Percentiles rank a stretch among this genome's conserved stretches.
Conservation (phyloP, 352 stramenopile species). For the Globisporangium iwayamae region DNA sequence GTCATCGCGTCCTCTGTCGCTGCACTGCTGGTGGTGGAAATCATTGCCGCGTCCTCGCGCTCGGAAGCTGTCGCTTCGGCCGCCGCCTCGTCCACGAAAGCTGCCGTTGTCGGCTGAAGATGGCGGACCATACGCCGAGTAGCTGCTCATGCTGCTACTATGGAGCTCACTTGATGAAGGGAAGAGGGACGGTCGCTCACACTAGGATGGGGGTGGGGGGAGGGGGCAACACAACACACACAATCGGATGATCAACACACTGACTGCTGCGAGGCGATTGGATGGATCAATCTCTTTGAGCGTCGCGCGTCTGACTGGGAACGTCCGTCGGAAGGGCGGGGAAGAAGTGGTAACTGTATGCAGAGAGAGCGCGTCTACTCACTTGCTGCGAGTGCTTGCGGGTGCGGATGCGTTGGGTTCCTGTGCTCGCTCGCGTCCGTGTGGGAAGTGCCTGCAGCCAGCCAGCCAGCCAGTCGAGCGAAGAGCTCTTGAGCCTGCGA, state of each 20-base stretch:
- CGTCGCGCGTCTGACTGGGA: background rate
- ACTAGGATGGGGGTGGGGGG: conserved; percentile 7
- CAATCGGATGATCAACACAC: conserved; percentile 13
- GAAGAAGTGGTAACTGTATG: background rate
- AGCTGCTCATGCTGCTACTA: conserved; percentile 7
- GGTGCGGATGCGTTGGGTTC: no score
- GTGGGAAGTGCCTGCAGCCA: background rate
- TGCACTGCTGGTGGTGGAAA: conserved; percentile 4
- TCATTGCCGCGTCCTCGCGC: background rate
- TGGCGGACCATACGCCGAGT: background rate
- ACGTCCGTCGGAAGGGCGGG: background rate
- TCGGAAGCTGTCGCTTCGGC: conserved; percentile 6
- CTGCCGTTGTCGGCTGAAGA: background rate
- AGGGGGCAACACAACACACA: conserved; percentile 15
- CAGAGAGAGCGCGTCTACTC: conserved; percentile 1
- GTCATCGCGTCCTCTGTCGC: background rate
- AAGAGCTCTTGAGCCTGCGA: background rate
- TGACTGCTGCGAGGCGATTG: conserved; percentile 4
- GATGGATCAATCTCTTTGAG: background rate
- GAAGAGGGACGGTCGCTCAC: conserved; percentile 6
- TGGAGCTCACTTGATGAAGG: background rate
- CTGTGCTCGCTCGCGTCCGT: background rate
- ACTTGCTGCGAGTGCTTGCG: conserved; percentile 1
- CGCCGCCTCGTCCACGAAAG: conserved; percentile 4
- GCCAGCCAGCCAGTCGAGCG: conserved; percentile 1